Conservation (phyloP, 306 rosid species). For the Sphenostylis stenocarpa region DNA sequence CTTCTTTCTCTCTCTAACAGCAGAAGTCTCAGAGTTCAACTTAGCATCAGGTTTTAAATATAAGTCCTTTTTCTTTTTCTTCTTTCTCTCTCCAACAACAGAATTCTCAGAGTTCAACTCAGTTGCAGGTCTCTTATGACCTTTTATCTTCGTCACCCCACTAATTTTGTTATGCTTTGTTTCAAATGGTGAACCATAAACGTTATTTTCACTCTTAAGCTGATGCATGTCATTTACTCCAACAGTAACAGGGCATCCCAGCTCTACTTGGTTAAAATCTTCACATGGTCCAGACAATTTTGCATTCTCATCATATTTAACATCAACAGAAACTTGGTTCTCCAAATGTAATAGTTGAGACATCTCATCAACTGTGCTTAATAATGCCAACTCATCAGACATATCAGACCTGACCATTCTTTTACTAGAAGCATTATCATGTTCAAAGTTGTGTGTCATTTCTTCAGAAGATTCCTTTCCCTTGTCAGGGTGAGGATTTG, state of each 20-base stretch:
- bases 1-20: constrained; percentile 58
- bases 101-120: constrained; percentile 47
- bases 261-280: constrained; percentile 26
- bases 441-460: constrained; percentile 28
- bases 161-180: constrained; percentile 40
- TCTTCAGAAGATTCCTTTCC: constrained; percentile 43
- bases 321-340: constrained; percentile 30
- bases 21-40: constrained; percentile 41
- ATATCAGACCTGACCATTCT: constrained; percentile 38
- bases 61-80: constrained; percentile 57
- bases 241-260: constrained; percentile 36
- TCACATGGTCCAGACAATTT: constrained; percentile 6
- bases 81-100: constrained; percentile 57
- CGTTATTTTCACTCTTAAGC: background rate
- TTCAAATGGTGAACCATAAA: constrained; percentile 11
- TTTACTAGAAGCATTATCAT: constrained; percentile 26
- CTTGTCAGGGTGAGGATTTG: constrained; percentile 48
- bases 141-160: constrained; percentile 55
- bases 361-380: constrained; percentile 31
- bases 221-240: constrained; percentile 21
- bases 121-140: constrained; percentile 52
- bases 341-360: constrained; percentile 46
- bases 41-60: constrained; percentile 44
- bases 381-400: constrained; percentile 37
- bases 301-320: constrained; percentile 26